A percentile compares a stretch with the other conserved stretches of the same genome.
phyloP scores from a whole-genome alignment of 2,329 filamentous ascomycete species.

The Clarireedia monteithiana region DNA sequence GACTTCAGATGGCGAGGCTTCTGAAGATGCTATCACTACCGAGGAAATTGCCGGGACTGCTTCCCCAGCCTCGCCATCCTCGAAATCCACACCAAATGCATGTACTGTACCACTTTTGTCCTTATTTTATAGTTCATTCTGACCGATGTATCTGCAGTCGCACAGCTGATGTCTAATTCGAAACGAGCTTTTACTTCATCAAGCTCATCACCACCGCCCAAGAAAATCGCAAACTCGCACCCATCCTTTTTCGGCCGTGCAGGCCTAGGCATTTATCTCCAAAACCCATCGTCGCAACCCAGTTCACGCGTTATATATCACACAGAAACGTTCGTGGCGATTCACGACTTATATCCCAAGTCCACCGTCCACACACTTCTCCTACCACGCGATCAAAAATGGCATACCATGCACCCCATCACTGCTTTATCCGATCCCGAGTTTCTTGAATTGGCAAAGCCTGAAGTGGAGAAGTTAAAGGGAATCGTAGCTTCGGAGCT shows the following conservation, averaged over 20 bases:
- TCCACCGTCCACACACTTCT: slow-evolving; percentile 77
- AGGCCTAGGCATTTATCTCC: slow-evolving; percentile 60
- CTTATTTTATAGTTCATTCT: not conserved
- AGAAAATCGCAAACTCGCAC: slow-evolving; percentile 12
- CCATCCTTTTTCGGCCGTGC: slow-evolving; percentile 40
- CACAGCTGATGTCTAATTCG: slow-evolving; percentile 40
- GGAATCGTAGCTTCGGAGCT: slow-evolving; percentile 67
- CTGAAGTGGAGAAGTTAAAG: slow-evolving; percentile 54
- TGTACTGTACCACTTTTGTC: slow-evolving; percentile 30
- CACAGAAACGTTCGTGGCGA: slow-evolving; percentile 62
- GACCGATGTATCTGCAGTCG: slow-evolving; percentile 31
- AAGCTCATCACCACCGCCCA: not conserved
- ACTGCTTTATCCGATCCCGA: slow-evolving; percentile 62
- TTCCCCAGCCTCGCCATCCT: slow-evolving; percentile 25
- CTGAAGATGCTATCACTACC: slow-evolving; percentile 35
- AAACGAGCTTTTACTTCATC: not conserved
- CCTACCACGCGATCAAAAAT: slow-evolving; percentile 61
- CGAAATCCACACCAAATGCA: slow-evolving; percentile 30
- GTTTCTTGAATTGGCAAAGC: slow-evolving; percentile 58
- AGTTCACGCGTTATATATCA: slow-evolving; percentile 54
- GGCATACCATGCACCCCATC: slow-evolving; percentile 64
- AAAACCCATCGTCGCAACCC: slow-evolving; percentile 52
- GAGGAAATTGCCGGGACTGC: slow-evolving; percentile 35
- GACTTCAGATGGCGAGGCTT: not conserved
- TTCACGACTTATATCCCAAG: slow-evolving; percentile 83